These are phyloP conservation scores for Nidularia pulvinata DNA, from an alignment of 768 basidiomycete genomes.

Conservation along the genomic window DNA sequence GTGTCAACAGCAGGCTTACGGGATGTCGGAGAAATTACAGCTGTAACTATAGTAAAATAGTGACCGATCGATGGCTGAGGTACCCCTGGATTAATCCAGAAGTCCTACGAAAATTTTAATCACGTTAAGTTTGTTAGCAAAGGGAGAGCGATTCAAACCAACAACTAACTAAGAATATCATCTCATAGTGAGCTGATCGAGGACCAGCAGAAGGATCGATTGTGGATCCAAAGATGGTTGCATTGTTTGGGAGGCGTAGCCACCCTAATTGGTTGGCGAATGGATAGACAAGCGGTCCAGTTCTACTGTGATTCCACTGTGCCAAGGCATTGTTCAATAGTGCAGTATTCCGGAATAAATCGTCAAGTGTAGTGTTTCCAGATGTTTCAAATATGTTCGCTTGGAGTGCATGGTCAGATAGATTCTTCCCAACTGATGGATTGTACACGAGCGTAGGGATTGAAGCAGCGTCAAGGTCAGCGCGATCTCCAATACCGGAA, in stretches of 20 bases:
- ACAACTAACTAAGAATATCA: constrained; percentile 1
- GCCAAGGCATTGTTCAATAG: neutral
- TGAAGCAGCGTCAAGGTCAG: constrained; percentile 10
- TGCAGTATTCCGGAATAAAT: neutral
- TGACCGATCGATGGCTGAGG: neutral
- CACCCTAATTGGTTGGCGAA: constrained; percentile 11
- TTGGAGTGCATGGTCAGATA: constrained; percentile 19
- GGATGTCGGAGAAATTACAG: neutral
- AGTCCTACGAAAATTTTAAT: neutral
- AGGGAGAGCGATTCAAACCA: neutral
- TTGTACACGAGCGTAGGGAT: constrained; percentile 15
- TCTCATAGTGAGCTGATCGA: constrained; percentile 12
- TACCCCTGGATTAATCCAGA: too few relatives aligned
- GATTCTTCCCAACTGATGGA: constrained; percentile 23
- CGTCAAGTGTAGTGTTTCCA: neutral
- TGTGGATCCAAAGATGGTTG: constrained; percentile 2
- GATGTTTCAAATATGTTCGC: constrained; percentile 6
- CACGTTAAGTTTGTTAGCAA: too few relatives aligned
- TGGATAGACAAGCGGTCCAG: constrained; percentile 9
- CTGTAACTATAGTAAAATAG: neutral
- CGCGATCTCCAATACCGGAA: constrained; percentile 25
- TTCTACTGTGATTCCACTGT: constrained; percentile 3
- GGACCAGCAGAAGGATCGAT: constrained; percentile 21
- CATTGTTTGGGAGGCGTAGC: constrained; percentile 9
- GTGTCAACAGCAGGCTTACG: neutral